Percentiles rank a stretch among this genome's conserved stretches.
Evolutionary conservation across 2,329 filamentous ascomycete species (phyloP).

Genomic region (Pyrenochaeta sp.): DNA sequence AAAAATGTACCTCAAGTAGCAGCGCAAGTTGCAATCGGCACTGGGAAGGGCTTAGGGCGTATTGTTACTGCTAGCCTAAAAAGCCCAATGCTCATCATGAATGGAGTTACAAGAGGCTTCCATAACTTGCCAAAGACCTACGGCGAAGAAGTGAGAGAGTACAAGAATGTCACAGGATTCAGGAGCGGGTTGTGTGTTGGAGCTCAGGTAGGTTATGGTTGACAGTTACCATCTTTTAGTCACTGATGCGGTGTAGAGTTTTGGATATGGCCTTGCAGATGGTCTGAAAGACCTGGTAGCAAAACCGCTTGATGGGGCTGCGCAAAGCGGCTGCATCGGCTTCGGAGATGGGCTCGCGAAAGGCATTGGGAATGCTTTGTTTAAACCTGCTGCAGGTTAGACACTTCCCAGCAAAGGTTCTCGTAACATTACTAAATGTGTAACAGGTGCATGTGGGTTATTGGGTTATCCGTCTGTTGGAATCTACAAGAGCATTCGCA

Average conservation of each 20-base stretch:
- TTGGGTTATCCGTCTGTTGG: constrained; percentile 70
- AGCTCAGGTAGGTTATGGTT: constrained; percentile 59
- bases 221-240: background rate
- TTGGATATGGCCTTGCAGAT: constrained; percentile 78
- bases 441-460: constrained; percentile 62
- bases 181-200: constrained; percentile 77
- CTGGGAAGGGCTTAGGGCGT: constrained; percentile 71
- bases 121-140: constrained; percentile 86
- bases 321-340: constrained; percentile 69
- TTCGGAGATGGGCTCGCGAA: constrained; percentile 81
- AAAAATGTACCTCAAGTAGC: constrained; percentile 17
- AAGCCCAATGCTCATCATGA: constrained; percentile 80
- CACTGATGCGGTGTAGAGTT: constrained; percentile 58
- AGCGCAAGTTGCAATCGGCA: constrained; percentile 67
- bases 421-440: constrained; percentile 1
- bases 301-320: constrained; percentile 73
- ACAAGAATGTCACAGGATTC: constrained; percentile 78
- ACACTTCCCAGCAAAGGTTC: background rate
- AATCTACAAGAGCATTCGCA: constrained; percentile 63
- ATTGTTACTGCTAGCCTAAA: constrained; percentile 76
- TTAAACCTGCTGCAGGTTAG: constrained; percentile 71
- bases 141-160: constrained; percentile 78
- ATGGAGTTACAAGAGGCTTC: constrained; percentile 82
- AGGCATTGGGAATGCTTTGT: constrained; percentile 71
- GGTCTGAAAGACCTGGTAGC: constrained; percentile 81